A percentile compares a stretch with the other conserved stretches of the same genome.
These are phyloP conservation scores for Fonsecaea pugnacius DNA, from an alignment of 2,329 filamentous ascomycete genomes.

Conservation along the genomic window DNA sequence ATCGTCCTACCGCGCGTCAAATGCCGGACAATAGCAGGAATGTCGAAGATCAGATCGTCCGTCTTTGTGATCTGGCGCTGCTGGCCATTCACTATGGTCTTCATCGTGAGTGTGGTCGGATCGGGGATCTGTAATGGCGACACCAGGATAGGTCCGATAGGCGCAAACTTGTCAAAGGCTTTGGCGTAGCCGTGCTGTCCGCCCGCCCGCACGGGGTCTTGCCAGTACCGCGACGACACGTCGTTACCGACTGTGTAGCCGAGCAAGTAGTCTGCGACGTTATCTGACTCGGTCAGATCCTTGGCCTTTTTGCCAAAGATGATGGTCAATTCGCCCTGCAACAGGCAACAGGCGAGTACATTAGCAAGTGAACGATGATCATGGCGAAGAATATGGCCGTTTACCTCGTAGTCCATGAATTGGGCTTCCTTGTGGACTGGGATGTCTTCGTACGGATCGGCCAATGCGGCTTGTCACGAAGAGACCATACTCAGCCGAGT, in stretches of 20 bases:
- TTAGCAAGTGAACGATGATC: slow-evolving; percentile 4
- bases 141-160: slow-evolving; percentile 58
- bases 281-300: slow-evolving; percentile 47
- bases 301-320: slow-evolving; percentile 51
- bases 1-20: slow-evolving; percentile 46
- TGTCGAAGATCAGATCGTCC: slow-evolving; percentile 45
- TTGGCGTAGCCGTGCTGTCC: slow-evolving; percentile 64
- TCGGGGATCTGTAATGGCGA: slow-evolving; percentile 38
- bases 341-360: neutral
- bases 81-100: slow-evolving; percentile 43
- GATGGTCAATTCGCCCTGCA: slow-evolving; percentile 36
- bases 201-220: slow-evolving; percentile 67
- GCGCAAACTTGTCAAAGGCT: slow-evolving; percentile 62
- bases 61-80: slow-evolving; percentile 45
- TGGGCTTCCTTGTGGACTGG: slow-evolving; percentile 25
- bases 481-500: neutral
- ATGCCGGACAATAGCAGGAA: slow-evolving; percentile 43
- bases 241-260: slow-evolving; percentile 79
- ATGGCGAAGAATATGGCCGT: neutral
- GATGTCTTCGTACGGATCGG: slow-evolving; percentile 38
- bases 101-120: slow-evolving; percentile 40
- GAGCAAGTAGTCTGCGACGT: slow-evolving; percentile 72
- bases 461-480: slow-evolving; percentile 36
- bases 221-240: slow-evolving; percentile 74
- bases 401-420: slow-evolving; percentile 21